Conservation (phyloP, 129 eudicot species). For the Flaveria brownii region DNA sequence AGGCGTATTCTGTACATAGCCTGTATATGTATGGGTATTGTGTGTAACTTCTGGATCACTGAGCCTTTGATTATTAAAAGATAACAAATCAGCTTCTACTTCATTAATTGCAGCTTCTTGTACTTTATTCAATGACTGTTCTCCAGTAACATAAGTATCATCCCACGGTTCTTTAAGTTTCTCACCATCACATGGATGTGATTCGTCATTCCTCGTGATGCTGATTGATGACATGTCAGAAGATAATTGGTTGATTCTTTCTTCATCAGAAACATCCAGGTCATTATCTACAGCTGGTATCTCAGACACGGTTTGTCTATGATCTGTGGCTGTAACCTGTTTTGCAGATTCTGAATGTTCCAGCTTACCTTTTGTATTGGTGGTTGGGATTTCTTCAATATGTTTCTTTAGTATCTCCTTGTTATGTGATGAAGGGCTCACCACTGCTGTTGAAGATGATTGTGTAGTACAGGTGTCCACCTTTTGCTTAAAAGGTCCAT, state of each 20-base stretch:
- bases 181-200: constrained; percentile 36
- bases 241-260: constrained; percentile 34
- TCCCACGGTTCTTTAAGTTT: constrained; percentile 39
- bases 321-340: constrained; percentile 35
- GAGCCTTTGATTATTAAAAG: constrained; percentile 67
- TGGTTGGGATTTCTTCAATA: constrained; percentile 39
- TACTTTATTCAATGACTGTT: constrained; percentile 33
- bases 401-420: constrained; percentile 50
- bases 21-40: constrained; percentile 23
- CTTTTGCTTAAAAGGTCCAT: constrained; percentile 59
- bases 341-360: constrained; percentile 46
- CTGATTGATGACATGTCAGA: constrained; percentile 49
- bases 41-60: constrained; percentile 68
- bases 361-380: constrained; percentile 40
- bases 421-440: constrained; percentile 41
- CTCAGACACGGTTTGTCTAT: constrained; percentile 24
- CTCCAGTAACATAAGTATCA: constrained; percentile 33
- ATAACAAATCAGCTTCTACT: constrained; percentile 58
- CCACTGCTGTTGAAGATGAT: constrained; percentile 48
- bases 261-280: constrained; percentile 30
- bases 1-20: constrained; percentile 44
- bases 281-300: constrained; percentile 22
- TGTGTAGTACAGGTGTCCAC: constrained; percentile 39
- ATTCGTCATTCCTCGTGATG: constrained; percentile 37
- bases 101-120: constrained; percentile 40